Evolutionary conservation across 176 grass and related monocot species (phyloP).

Genomic region (Zea luxurians): DNA sequence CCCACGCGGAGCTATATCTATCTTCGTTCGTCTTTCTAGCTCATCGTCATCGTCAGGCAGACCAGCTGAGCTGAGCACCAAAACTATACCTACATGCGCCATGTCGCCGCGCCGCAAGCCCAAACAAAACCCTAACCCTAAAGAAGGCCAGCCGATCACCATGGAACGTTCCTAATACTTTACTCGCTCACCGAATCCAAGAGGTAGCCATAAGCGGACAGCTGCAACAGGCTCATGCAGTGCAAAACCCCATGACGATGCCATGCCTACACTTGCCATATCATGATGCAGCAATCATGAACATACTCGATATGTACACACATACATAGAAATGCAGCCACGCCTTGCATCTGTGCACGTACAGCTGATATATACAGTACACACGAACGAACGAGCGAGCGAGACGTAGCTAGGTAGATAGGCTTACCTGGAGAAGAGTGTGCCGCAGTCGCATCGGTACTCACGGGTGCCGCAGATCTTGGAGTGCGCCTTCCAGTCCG

Average conservation of each 20-base stretch:
- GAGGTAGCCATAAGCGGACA: conserved; percentile 16
- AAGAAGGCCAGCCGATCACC: conserved; percentile 16
- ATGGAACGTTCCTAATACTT: conserved; percentile 32
- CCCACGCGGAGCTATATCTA: background rate
- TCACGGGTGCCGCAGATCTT: conserved; percentile 99
- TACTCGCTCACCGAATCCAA: conserved; percentile 41
- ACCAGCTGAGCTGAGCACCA: background rate
- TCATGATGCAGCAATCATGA: conserved; percentile 52
- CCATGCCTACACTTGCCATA: background rate
- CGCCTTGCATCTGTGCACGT: background rate
- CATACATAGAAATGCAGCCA: background rate
- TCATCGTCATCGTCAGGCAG: conserved; percentile 9
- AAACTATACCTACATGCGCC: conserved; percentile 16
- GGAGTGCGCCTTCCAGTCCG: conserved; percentile 98
- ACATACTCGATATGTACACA: background rate
- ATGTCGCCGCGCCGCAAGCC: conserved; percentile 14
- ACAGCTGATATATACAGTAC: background rate
- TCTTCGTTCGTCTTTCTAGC: conserved; percentile 21
- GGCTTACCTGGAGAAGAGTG: conserved; percentile 73
- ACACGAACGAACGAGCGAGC: background rate
- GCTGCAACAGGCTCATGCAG: conserved; percentile 36
- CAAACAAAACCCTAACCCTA: conserved; percentile 83
- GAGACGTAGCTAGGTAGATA: too few relatives aligned
- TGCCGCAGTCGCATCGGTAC: conserved; percentile 98
- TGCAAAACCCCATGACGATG: conserved; percentile 60